These are phyloP conservation scores for Trichoderma sp. DNA, from an alignment of 2,329 filamentous ascomycete genomes.

Conservation along the genomic window DNA sequence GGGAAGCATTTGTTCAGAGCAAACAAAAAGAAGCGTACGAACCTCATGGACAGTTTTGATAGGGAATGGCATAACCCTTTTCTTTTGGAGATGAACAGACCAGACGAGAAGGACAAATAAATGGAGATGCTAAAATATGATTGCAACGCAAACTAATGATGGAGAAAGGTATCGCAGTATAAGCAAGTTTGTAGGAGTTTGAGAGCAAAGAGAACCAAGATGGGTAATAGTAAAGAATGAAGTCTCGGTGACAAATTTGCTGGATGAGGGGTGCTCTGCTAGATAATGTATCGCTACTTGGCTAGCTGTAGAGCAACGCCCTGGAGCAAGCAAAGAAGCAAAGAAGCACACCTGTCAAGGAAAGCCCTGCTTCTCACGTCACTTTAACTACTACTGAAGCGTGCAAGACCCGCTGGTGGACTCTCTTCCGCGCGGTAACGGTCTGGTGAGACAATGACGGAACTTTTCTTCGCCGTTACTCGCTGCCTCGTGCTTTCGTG, in stretches of 20 bases:
- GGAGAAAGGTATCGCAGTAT: neutral
- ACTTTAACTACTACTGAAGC: slow-evolving; percentile 14
- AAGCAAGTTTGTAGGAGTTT: neutral
- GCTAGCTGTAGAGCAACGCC: neutral
- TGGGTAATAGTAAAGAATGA: neutral
- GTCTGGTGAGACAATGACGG: slow-evolving; percentile 24
- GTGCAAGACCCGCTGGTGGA: slow-evolving; percentile 21
- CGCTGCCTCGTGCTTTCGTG: slow-evolving; percentile 19
- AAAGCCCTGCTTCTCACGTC: slow-evolving; percentile 23
- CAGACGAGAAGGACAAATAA: neutral
- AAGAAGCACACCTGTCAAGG: slow-evolving; percentile 5
- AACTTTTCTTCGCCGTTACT: slow-evolving; percentile 23
- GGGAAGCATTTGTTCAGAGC: neutral
- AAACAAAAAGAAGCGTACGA: slow-evolving; percentile 9
- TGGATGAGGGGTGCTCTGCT: slow-evolving; percentile 16
- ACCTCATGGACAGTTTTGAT: slow-evolving; percentile 21
- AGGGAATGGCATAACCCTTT: slow-evolving; percentile 15
- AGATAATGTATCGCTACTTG: slow-evolving; percentile 21
- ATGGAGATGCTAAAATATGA: neutral
- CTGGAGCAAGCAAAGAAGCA: slow-evolving; percentile 15
- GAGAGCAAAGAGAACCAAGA: neutral
- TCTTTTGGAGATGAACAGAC: neutral
- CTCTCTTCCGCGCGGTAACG: slow-evolving; percentile 21
- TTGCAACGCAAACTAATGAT: slow-evolving; percentile 8
- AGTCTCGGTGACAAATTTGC: slow-evolving; percentile 7